Evolutionary conservation across 352 stramenopile genomes (phyloP).

Genomic region (Phytophthora ramorum): DNA sequence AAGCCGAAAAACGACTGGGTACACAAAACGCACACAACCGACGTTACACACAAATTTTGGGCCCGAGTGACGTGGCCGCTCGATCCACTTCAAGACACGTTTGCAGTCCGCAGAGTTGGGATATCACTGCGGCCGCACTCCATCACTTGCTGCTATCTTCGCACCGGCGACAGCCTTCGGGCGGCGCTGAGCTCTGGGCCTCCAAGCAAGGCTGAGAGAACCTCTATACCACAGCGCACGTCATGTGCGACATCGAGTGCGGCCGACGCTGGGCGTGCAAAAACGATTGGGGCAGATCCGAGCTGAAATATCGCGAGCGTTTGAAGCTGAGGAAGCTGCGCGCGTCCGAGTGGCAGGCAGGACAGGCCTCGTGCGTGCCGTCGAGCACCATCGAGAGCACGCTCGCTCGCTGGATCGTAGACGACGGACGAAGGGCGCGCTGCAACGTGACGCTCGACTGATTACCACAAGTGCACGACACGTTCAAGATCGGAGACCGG

Average conservation of each 20-base stretch:
- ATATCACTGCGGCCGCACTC: too few species aligned
- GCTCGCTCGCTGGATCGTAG: constrained; percentile 13
- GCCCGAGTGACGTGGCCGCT: constrained; percentile 26
- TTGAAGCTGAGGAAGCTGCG: constrained; percentile 12
- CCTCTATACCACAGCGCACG: constrained; percentile 16
- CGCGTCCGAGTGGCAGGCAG: neutral
- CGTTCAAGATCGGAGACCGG: too few species aligned
- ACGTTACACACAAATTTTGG: constrained; percentile 26
- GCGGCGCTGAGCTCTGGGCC: neutral
- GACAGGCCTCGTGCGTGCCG: constrained; percentile 14
- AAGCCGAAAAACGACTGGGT: constrained; percentile 12
- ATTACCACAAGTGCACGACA: constrained; percentile 20
- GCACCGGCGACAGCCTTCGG: neutral
- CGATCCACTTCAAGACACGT: constrained; percentile 18
- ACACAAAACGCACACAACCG: constrained; percentile 32
- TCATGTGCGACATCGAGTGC: constrained; percentile 16
- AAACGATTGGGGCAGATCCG: constrained; percentile 13
- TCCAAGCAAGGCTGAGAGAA: neutral
- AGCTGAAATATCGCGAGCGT: neutral
- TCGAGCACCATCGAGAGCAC: constrained; percentile 10
- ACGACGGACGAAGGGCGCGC: constrained; percentile 1
- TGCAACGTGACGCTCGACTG: constrained; percentile 17
- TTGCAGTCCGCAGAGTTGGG: too few species aligned
- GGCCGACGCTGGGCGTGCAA: constrained; percentile 6
- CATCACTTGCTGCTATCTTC: too few species aligned